These are phyloP conservation scores for Paxillus involutus DNA, from an alignment of 768 basidiomycete species.

Conservation along the genomic window DNA sequence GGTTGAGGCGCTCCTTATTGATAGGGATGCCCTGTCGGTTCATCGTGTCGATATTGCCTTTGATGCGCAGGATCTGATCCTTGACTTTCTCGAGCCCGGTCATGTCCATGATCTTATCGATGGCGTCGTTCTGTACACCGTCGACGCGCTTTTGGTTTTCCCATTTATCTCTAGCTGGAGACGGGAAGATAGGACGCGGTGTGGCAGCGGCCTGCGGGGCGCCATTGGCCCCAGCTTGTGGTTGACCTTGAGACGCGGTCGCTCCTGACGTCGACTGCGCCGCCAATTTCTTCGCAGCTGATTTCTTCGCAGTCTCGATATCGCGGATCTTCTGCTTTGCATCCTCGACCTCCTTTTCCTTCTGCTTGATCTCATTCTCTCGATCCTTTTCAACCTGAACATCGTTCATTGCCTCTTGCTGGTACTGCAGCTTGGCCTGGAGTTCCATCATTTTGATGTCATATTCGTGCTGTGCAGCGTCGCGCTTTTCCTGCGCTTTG, in stretches of 20 bases:
- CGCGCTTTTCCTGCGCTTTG: constrained; percentile 42
- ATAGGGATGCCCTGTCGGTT: constrained; percentile 53
- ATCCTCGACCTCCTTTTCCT: constrained; percentile 44
- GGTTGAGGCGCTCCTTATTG: constrained; percentile 59
- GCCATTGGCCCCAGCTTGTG: constrained; percentile 1
- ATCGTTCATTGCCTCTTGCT: constrained; percentile 36
- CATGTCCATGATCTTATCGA: constrained; percentile 70
- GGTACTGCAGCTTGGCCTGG: constrained; percentile 37
- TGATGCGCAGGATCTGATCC: constrained; percentile 53
- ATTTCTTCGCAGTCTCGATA: constrained; percentile 13
- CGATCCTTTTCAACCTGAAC: constrained; percentile 36
- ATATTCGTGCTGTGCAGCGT: constrained; percentile 45
- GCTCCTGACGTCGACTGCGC: background rate
- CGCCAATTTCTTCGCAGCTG: constrained; percentile 1
- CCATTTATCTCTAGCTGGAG: constrained; percentile 51
- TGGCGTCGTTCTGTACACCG: constrained; percentile 49
- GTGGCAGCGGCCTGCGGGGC: constrained; percentile 1
- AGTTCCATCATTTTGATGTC: constrained; percentile 41
- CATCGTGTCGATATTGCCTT: constrained; percentile 54
- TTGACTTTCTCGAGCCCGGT: constrained; percentile 71
- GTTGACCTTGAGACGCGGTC: background rate
- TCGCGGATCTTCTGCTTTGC: constrained; percentile 19
- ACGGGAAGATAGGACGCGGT: constrained; percentile 22
- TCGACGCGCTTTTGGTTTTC: constrained; percentile 53
- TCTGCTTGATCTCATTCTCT: constrained; percentile 37